Evolutionary conservation across 2,329 filamentous ascomycete species (phyloP).

Genomic region (Leptosphaerulina australis): DNA sequence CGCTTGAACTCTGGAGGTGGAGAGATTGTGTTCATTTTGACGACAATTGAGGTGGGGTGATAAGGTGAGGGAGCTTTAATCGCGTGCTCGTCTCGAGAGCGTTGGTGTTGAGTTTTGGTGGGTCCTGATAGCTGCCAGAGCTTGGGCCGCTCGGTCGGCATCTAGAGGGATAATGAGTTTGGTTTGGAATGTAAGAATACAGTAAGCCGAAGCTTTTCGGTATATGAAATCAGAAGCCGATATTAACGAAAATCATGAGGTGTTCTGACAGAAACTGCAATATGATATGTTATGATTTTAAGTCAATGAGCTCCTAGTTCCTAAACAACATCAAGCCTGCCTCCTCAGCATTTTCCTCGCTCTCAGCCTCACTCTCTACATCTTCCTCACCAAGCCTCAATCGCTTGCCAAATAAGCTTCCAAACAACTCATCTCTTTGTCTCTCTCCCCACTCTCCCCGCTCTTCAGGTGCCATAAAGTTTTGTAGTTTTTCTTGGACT

Average conservation of each 20-base stretch:
- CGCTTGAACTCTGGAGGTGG: conserved; percentile 39
- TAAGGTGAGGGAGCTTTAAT: neutral
- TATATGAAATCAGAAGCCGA: conserved; percentile 6
- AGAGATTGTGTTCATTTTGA: conserved; percentile 45
- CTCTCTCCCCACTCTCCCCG: conserved; percentile 77
- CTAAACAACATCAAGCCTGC: conserved; percentile 50
- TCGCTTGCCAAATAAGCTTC: conserved; percentile 56
- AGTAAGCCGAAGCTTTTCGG: conserved; percentile 21
- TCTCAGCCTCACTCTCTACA: conserved; percentile 44
- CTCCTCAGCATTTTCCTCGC: conserved; percentile 45
- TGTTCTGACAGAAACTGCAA: neutral
- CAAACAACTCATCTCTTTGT: conserved; percentile 70
- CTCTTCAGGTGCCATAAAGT: conserved; percentile 95
- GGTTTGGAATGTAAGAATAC: conserved; percentile 11
- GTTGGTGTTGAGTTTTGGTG: conserved; percentile 17
- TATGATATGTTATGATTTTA: neutral
- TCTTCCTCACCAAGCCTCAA: conserved; percentile 53
- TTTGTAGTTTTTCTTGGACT: conserved; percentile 95
- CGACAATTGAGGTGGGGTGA: neutral
- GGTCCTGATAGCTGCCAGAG: conserved; percentile 10
- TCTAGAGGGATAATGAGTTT: neutral
- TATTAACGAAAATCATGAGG: neutral
- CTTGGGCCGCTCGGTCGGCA: conserved; percentile 20
- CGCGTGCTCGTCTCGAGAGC: conserved; percentile 10
- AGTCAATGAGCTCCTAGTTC: conserved; percentile 25